Percentiles rank a stretch among this genome's conserved stretches.
These are phyloP conservation scores for Fusarium duplospermum DNA, from an alignment of 2,329 filamentous ascomycete species.

Conservation along the genomic window DNA sequence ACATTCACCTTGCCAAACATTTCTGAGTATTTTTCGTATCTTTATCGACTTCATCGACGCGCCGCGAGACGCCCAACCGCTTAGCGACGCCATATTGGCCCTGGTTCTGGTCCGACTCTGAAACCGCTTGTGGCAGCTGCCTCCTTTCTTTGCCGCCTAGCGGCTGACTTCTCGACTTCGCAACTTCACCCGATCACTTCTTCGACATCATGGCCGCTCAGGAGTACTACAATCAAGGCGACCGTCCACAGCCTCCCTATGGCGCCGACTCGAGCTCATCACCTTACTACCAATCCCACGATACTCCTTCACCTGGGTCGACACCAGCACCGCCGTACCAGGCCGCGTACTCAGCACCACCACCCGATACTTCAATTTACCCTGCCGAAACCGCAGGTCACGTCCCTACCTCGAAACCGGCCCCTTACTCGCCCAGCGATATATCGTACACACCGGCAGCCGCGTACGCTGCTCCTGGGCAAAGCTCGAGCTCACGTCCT, in stretches of 20 bases:
- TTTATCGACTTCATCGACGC: background rate
- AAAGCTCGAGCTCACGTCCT: slow-evolving; percentile 35
- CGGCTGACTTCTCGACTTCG: slow-evolving; percentile 26
- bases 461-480: slow-evolving; percentile 43
- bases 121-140: slow-evolving; percentile 24
- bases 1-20: background rate
- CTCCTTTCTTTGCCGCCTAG: slow-evolving; percentile 38
- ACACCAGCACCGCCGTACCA: slow-evolving; percentile 55
- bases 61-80: slow-evolving; percentile 6
- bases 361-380: slow-evolving; percentile 34
- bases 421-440: slow-evolving; percentile 38
- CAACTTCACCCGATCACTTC: slow-evolving; percentile 19
- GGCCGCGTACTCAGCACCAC: slow-evolving; percentile 34
- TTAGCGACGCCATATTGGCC: slow-evolving; percentile 12
- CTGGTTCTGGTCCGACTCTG: slow-evolving; percentile 6
- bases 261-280: slow-evolving; percentile 52
- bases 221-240: slow-evolving; percentile 69
- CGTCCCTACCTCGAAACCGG: slow-evolving; percentile 32
- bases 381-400: slow-evolving; percentile 31
- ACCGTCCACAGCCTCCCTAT: slow-evolving; percentile 54
- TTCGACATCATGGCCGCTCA: slow-evolving; percentile 66
- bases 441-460: slow-evolving; percentile 34
- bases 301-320: slow-evolving; percentile 56
- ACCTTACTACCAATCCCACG: slow-evolving; percentile 53
- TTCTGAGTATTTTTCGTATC: background rate